Base-by-base conservation (phyloP, 306 rosid species). In the Gastrolobium bilobum region DNA sequence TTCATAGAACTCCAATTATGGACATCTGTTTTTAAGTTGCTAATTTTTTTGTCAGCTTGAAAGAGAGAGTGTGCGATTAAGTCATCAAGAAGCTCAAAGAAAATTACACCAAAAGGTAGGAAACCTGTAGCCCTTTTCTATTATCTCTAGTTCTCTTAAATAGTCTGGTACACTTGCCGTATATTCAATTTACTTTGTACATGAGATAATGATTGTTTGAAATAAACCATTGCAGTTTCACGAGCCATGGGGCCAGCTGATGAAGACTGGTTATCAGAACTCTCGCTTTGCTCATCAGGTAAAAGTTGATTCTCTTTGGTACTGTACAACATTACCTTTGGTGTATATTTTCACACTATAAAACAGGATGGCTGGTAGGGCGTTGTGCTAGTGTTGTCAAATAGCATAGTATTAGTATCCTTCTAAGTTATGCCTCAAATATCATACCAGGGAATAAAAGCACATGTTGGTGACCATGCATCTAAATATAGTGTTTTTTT, bases 201-300 rank as follows among this genome's bases (percentile, higher is more conserved):
- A 13, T 14, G 13, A 13, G 53, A 64, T 7, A 52, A 46, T 79
- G 67, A 83, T 60, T 35, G 20, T 47, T 83, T 44, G n/a, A 30
- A 57, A 20, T 20, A 68, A 57, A 80, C 44, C 20, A 59, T 71
- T 82, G 62, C 87, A 93, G 99, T 93, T 91, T 85, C 99, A 96
- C 44, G 73, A 86, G 79, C 89, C 90, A 50, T 96, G 99, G 99
- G 99, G 99, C 15, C 99, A 96, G 66, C 99, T 96, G 57, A 90
- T 96, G 98, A 96, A 93, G 87, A 93, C 99, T 48, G 99, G 99
- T 64, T 93, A 87, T 83, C 98, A 96, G 88, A 96, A 93, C 87
- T 96, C 99, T 48, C 95, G 97, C 70, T 96, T 96, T 81, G 97
- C 98, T n/a, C 98, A 96, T 90, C 99, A 96, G 90, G 99, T 96